These are phyloP conservation scores for Saposhnikovia divaricata DNA, from an alignment of 129 eudicot genomes.

Conservation along the genomic window DNA sequence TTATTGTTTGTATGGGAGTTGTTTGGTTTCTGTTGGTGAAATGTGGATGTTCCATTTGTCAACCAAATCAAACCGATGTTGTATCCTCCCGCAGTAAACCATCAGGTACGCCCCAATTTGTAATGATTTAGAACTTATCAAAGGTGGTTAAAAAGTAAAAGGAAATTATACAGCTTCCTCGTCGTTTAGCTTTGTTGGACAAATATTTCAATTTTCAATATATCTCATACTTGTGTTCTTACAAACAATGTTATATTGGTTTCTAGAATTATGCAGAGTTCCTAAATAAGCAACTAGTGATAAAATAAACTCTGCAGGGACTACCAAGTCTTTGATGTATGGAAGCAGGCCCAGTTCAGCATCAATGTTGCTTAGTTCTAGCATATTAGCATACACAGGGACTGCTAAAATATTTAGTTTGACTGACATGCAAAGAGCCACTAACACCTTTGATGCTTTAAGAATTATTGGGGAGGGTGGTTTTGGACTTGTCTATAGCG, in stretches of 20 bases:
- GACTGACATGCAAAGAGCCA: conserved; percentile 67
- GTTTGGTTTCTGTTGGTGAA: conserved; percentile 55
- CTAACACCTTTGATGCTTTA: conserved; percentile 48
- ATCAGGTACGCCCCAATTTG: conserved; percentile 38
- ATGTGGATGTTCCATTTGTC: conserved; percentile 34
- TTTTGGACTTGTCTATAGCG: conserved; percentile 82
- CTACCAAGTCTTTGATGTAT: conserved; percentile 43
- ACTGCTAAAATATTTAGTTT: conserved; percentile 64
- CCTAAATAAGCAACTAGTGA: not conserved
- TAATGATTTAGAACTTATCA: not conserved
- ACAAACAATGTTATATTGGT: not conserved
- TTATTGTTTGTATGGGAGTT: conserved; percentile 44
- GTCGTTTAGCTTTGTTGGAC: not conserved
- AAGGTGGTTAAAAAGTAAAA: not conserved
- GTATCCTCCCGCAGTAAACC: conserved; percentile 41
- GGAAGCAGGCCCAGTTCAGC: conserved; percentile 61
- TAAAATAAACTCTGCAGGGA: conserved; percentile 37
- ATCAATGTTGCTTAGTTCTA: conserved; percentile 63
- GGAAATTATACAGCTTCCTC: not conserved
- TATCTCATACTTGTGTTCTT: not conserved
- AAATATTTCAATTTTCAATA: not conserved
- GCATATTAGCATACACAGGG: conserved; percentile 59
- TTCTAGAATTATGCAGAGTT: not conserved
- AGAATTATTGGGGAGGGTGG: conserved; percentile 95
- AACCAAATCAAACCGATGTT: conserved; percentile 20